Conservation (phyloP, 1,139 yeast species). For the Yamadazyma buinensis region DNA sequence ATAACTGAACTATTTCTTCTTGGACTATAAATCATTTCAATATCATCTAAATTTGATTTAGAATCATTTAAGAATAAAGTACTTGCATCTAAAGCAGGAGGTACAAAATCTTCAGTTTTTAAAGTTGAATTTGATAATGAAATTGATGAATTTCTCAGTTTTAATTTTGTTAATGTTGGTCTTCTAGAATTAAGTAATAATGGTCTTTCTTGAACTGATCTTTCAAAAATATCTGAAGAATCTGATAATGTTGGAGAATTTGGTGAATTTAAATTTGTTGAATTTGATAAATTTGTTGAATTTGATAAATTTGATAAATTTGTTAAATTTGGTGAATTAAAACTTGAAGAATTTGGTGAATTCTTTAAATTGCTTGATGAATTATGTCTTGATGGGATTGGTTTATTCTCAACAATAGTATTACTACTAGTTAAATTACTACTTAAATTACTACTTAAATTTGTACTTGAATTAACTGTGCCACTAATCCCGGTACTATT, state of each 20-base stretch:
- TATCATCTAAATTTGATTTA: constrained; percentile 56
- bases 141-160: constrained; percentile 23
- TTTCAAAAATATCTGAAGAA: constrained; percentile 47
- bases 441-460: background rate
- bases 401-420: background rate
- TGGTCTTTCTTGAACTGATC: constrained; percentile 53
- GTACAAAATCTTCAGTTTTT: constrained; percentile 60
- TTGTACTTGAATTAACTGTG: background rate
- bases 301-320: too few species aligned
- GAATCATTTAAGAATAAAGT: constrained; percentile 59
- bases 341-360: background rate
- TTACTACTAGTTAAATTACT: background rate
- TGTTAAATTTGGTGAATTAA: background rate
- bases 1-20: constrained; percentile 58
- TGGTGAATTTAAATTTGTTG: background rate
- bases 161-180: constrained; percentile 15
- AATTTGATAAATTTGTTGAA: too few species aligned
- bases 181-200: constrained; percentile 12
- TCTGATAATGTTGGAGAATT: constrained; percentile 1
- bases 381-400: background rate
- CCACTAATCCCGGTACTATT: background rate
- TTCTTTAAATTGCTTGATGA: background rate
- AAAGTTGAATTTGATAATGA: constrained; percentile 28
- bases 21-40: constrained; percentile 62
- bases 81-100: constrained; percentile 82